Conservation (phyloP, 2,329 filamentous ascomycete genomes). For the Apiospora koreana region DNA sequence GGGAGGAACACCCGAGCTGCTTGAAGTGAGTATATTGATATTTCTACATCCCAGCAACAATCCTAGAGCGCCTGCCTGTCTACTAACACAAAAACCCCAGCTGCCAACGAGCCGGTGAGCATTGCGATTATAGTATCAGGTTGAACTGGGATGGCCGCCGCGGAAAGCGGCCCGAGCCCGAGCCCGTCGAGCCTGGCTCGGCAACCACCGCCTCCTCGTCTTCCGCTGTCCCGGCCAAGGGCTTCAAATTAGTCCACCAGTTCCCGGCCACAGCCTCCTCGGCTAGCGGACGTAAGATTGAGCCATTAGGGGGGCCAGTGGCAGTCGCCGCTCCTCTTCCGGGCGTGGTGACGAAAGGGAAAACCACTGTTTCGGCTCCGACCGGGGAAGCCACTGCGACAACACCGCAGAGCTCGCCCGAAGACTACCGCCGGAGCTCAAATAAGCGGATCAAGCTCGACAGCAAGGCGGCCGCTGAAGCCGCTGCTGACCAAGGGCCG, state of each 20-base stretch:
- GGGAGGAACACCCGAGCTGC: constrained; percentile 74
- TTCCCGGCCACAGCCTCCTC: constrained; percentile 29
- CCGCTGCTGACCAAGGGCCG: constrained; percentile 27
- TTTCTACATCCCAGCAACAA: not conserved
- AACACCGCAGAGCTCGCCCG: constrained; percentile 22
- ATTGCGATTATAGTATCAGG: constrained; percentile 79
- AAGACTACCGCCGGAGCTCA: constrained; percentile 21
- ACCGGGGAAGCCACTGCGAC: constrained; percentile 21
- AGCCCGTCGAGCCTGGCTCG: constrained; percentile 31
- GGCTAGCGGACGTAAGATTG: constrained; percentile 29
- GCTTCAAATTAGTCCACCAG: constrained; percentile 39
- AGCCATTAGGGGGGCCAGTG: constrained; percentile 25
- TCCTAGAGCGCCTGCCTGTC: not conserved
- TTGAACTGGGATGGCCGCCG: constrained; percentile 78
- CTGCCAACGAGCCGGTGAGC: constrained; percentile 70
- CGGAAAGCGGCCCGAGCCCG: constrained; percentile 54
- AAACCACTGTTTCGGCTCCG: constrained; percentile 8
- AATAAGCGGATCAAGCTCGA: constrained; percentile 30
- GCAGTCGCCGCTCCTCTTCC: not conserved
- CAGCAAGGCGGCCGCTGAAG: constrained; percentile 22
- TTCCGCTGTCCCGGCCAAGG: constrained; percentile 26
- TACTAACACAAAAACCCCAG: constrained; percentile 29
- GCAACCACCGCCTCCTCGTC: constrained; percentile 18
- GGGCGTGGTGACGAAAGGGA: constrained; percentile 14
- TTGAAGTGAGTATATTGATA: constrained; percentile 51